Evolutionary conservation across 257 asterid genomes (phyloP).

Genomic region (Lantana camara): DNA sequence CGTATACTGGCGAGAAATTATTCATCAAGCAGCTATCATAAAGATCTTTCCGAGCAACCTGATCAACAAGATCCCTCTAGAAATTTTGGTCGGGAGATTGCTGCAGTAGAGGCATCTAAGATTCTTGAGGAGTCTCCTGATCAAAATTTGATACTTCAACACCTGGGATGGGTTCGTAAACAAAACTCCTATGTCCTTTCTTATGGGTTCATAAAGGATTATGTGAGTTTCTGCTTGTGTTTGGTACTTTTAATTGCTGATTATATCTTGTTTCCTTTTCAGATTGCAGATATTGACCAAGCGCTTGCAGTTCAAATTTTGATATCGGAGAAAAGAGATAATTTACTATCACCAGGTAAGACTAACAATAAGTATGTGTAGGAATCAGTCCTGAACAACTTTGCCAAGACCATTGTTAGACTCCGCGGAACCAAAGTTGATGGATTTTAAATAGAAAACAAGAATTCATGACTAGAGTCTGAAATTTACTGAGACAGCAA

Average conservation of each 20-base stretch:
- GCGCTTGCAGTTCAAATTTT: slow-evolving; percentile 80
- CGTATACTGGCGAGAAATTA: slow-evolving; percentile 77
- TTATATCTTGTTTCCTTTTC: slow-evolving; percentile 27
- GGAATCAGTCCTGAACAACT: slow-evolving; percentile 2
- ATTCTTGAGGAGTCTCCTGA: slow-evolving; percentile 88
- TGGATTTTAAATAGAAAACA: too few species aligned
- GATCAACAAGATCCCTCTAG: slow-evolving; percentile 47
- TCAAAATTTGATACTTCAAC: slow-evolving; percentile 86
- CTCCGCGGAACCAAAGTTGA: too few species aligned
- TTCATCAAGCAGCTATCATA: slow-evolving; percentile 48
- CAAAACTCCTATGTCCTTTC: slow-evolving; percentile 8
- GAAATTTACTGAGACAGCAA: background rate
- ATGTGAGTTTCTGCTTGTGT: slow-evolving; percentile 21
- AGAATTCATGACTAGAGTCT: background rate
- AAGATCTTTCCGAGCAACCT: slow-evolving; percentile 44
- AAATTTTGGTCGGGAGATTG: slow-evolving; percentile 49
- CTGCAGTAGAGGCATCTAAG: slow-evolving; percentile 80
- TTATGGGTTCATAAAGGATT: slow-evolving; percentile 6
- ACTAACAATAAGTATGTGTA: slow-evolving; percentile 13
- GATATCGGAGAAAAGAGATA: slow-evolving; percentile 73
- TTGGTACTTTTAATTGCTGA: slow-evolving; percentile 27
- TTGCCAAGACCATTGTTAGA: slow-evolving; percentile 7
- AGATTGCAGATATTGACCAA: slow-evolving; percentile 91
- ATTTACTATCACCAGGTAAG: slow-evolving; percentile 79
- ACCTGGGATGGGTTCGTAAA: slow-evolving; percentile 89